phyloP scores from a whole-genome alignment of 2,329 filamentous ascomycete genomes.

The Davidsoniella neocaledoniae region DNA sequence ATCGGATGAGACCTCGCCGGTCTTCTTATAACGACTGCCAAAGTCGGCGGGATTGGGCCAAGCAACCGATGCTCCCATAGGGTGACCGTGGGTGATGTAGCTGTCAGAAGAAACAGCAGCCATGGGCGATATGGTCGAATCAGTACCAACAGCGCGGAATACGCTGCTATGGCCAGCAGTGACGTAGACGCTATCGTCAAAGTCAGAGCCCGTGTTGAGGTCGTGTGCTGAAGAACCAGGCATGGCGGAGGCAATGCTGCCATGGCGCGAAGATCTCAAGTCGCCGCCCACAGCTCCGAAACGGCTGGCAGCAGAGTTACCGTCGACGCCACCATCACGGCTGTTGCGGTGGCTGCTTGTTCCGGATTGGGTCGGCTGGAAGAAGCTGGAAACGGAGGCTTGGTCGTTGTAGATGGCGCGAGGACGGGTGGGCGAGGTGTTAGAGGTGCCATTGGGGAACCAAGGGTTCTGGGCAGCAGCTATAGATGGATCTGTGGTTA shows the following conservation, averaged over 20 bases:
- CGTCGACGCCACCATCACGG: conserved; percentile 2
- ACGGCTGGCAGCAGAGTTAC: neutral
- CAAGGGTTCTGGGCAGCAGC: neutral
- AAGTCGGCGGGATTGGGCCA: conserved; percentile 8
- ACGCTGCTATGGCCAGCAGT: neutral
- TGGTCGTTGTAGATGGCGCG: conserved; percentile 4
- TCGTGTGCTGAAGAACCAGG: neutral
- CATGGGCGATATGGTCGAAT: neutral
- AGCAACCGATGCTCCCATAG: neutral
- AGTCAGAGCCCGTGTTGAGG: neutral
- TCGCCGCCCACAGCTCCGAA: conserved; percentile 4
- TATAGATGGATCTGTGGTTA: neutral
- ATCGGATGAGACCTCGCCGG: neutral
- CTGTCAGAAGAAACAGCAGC: neutral
- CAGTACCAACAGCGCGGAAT: neutral
- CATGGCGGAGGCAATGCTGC: neutral
- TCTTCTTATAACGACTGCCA: neutral
- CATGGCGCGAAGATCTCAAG: conserved; percentile 3
- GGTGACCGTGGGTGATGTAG: neutral
- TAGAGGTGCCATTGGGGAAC: neutral
- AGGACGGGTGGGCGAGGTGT: conserved; percentile 7
- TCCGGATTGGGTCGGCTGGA: neutral
- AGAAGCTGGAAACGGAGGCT: neutral
- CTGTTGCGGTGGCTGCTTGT: conserved; percentile 6
- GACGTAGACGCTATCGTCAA: neutral